Evolutionary conservation across 2,329 filamentous ascomycete genomes (phyloP).

Genomic region (Pseudogymnoascus sp.): DNA sequence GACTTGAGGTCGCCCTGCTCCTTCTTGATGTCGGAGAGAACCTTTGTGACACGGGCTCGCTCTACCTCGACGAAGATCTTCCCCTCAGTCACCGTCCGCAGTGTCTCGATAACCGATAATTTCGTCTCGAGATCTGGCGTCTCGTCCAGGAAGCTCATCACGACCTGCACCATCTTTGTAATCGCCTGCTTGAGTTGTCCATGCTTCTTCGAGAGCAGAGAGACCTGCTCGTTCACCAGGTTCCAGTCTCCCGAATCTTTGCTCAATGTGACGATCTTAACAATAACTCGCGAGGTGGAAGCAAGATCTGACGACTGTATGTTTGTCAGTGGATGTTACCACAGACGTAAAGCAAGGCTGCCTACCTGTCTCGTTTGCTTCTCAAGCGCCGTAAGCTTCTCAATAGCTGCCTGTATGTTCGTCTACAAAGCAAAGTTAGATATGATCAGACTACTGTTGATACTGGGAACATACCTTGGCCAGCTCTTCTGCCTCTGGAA

Average conservation of each 20-base stretch:
- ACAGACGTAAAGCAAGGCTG: constrained; percentile 18
- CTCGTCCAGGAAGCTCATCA: constrained; percentile 84
- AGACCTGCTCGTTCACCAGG: constrained; percentile 90
- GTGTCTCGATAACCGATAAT: constrained; percentile 84
- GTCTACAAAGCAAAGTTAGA: constrained; percentile 38
- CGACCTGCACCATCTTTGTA: constrained; percentile 96
- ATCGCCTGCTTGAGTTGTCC: constrained; percentile 98
- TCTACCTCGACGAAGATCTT: constrained; percentile 99
- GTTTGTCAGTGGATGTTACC: constrained; percentile 21
- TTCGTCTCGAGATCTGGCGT: constrained; percentile 82
- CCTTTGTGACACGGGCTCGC: constrained; percentile 87
- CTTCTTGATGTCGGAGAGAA: constrained; percentile 96
- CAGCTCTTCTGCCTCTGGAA: constrained; percentile 83
- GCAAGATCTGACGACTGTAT: constrained; percentile 83
- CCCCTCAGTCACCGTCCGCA: constrained; percentile 94
- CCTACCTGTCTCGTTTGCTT: constrained; percentile 92
- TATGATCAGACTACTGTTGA: background rate
- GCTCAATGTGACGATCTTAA: constrained; percentile 86
- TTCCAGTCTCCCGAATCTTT: constrained; percentile 91
- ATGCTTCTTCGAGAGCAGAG: constrained; percentile 98
- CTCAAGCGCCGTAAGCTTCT: constrained; percentile 85
- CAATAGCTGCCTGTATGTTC: constrained; percentile 79
- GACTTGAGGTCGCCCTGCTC: constrained; percentile 83
- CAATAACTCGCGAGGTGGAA: constrained; percentile 81
- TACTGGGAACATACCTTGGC: constrained; percentile 57